Evolutionary conservation across 2,329 filamentous ascomycete genomes (phyloP).

Genomic region (Monosporascus sp.): DNA sequence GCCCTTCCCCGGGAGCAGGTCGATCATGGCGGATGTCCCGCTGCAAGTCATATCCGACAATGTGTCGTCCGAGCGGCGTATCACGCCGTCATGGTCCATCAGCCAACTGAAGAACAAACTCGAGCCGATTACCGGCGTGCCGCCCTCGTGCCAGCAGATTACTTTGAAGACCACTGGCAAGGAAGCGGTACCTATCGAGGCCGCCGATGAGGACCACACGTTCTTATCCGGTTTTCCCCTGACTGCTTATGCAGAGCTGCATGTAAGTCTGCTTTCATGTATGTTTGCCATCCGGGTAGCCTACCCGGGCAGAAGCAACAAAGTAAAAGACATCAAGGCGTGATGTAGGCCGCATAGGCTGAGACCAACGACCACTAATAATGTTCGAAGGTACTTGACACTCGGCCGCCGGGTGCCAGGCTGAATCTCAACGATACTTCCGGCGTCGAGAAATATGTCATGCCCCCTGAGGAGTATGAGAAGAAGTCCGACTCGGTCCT

Average conservation of each 20-base stretch:
- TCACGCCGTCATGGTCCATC: constrained; percentile 90
- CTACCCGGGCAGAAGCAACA: not conserved
- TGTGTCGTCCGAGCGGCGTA: constrained; percentile 78
- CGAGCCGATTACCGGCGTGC: constrained; percentile 88
- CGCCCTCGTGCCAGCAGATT: constrained; percentile 72
- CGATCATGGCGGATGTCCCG: constrained; percentile 65
- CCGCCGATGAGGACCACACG: constrained; percentile 66
- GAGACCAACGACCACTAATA: constrained; percentile 15
- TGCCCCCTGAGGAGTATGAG: constrained; percentile 84
- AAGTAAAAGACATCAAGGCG: not conserved
- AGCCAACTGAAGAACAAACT: constrained; percentile 78
- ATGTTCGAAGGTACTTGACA: constrained; percentile 64
- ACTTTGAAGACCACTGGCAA: constrained; percentile 60
- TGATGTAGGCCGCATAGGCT: not conserved
- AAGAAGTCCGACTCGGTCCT: constrained; percentile 82
- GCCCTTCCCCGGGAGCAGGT: constrained; percentile 12
- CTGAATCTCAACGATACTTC: constrained; percentile 78
- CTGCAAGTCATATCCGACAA: constrained; percentile 71
- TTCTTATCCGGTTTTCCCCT: constrained; percentile 61
- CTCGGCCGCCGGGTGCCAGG: constrained; percentile 67
- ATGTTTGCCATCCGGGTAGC: constrained; percentile 1
- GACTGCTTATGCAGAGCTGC: constrained; percentile 70
- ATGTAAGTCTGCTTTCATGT: constrained; percentile 54
- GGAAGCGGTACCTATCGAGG: constrained; percentile 60
- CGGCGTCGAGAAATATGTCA: constrained; percentile 80